Conservation (phyloP, 139 green algal species). For the Coccomyxa sp. region DNA sequence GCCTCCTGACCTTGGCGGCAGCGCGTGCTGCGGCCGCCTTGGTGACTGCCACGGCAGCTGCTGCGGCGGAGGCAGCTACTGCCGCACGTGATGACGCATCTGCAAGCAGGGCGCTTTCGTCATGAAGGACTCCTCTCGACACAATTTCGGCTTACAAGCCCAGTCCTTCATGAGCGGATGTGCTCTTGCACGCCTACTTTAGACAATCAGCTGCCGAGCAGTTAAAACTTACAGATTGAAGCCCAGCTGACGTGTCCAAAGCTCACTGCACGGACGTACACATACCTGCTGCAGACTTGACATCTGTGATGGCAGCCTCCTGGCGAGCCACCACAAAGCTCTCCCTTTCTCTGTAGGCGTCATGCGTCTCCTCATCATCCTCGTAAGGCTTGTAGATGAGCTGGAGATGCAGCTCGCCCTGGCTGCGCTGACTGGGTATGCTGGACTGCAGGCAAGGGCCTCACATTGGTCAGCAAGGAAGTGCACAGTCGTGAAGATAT, state of each 20-base stretch:
- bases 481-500: too few species aligned
- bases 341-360: slow-evolving; percentile 56
- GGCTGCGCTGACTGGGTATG: background rate
- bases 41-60: slow-evolving; percentile 80
- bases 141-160: too few species aligned
- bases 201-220: too few species aligned
- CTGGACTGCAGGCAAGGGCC: background rate
- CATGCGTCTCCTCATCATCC: slow-evolving; percentile 60
- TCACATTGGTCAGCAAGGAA: background rate
- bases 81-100: slow-evolving; percentile 80
- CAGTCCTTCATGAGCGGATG: too few species aligned
- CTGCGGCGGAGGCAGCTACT: slow-evolving; percentile 78
- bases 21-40: slow-evolving; percentile 79
- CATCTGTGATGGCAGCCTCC: slow-evolving; percentile 67
- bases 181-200: too few species aligned
- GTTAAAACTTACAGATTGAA: too few species aligned
- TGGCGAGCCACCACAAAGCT: slow-evolving; percentile 32
- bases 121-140: too few species aligned
- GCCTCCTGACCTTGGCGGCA: slow-evolving; percentile 41
- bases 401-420: slow-evolving; percentile 67
- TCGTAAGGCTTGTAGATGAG: slow-evolving; percentile 77
- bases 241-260: too few species aligned
- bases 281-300: slow-evolving; percentile 43
- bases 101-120: too few species aligned
- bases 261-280: slow-evolving; percentile 17